These are phyloP conservation scores for Saccharomyces hybrid DNA, from an alignment of 1,139 yeast species.

Conservation along the genomic window DNA sequence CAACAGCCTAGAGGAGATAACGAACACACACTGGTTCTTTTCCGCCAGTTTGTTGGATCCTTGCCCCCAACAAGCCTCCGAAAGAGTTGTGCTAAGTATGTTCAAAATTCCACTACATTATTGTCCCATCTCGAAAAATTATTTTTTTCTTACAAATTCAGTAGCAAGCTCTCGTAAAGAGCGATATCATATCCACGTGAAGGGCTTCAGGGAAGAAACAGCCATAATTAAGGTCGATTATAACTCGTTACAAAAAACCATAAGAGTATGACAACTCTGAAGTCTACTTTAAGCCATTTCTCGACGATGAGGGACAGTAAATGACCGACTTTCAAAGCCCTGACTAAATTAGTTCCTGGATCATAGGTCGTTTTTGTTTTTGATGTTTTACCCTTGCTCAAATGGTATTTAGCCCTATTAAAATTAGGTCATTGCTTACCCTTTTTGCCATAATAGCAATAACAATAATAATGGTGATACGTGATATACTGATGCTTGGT, in stretches of 20 bases:
- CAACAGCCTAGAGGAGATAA: not conserved
- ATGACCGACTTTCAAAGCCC: not conserved
- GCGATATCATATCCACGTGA: not conserved
- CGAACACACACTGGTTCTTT: not conserved
- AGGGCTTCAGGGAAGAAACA: not conserved
- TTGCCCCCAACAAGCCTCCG: not conserved
- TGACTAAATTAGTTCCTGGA: not conserved
- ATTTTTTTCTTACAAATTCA: not conserved
- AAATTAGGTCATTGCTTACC: not conserved
- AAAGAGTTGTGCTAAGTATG: not conserved
- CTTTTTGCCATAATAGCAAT: not conserved
- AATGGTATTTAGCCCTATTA: not conserved
- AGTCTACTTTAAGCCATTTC: too few species aligned
- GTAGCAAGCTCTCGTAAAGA: not conserved
- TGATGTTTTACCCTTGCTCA: not conserved
- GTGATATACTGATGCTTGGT: not conserved
- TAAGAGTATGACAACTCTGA: not conserved
- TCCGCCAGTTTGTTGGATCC: not conserved
- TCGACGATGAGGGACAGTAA: not conserved
- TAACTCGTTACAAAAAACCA: not conserved
- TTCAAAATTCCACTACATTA: not conserved
- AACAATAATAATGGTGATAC: not conserved
- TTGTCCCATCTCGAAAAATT: not conserved
- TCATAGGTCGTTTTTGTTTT: not conserved
- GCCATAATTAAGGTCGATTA: not conserved